A percentile compares a stretch with the other conserved stretches of the same genome.
Evolutionary conservation across 345 rosid species (phyloP).

Genomic region (Gossypium turneri): DNA sequence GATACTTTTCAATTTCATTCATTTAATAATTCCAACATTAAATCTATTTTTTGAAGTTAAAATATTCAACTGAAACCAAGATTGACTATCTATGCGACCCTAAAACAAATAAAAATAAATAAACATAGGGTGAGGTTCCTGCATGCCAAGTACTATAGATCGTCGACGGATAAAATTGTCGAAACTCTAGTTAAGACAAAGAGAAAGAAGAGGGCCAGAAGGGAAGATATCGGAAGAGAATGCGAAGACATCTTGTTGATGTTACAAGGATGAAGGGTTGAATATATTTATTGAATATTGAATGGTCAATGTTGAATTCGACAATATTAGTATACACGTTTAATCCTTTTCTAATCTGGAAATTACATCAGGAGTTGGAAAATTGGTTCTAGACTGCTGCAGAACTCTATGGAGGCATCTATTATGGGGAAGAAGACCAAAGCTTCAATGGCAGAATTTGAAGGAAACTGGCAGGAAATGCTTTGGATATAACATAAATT

Average conservation of each 20-base stretch:
- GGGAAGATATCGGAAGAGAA: neutral
- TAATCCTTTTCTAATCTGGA: neutral
- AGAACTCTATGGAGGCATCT: too few relatives aligned
- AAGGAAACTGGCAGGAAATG: neutral
- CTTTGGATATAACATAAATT: neutral
- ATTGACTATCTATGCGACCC: too few relatives aligned
- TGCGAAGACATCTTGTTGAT: too few relatives aligned
- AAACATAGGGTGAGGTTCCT: neutral
- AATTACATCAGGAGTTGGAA: neutral
- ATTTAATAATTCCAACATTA: too few relatives aligned
- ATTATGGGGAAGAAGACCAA: too few relatives aligned
- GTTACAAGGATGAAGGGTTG: too few relatives aligned
- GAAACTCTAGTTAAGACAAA: neutral
- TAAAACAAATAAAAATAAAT: too few relatives aligned
- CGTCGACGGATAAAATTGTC: neutral
- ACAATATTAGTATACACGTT: neutral
- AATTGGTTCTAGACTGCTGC: too few relatives aligned
- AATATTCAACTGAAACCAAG: too few relatives aligned
- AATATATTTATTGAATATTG: neutral
- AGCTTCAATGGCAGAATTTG: too few relatives aligned
- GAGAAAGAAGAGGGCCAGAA: neutral
- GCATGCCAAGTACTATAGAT: constrained; percentile 16
- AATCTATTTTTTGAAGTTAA: too few relatives aligned
- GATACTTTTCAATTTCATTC: too few relatives aligned
- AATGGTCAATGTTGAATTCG: neutral